Conservation (phyloP, 2,329 filamentous ascomycete genomes). For the Clarireedia sp. region DNA sequence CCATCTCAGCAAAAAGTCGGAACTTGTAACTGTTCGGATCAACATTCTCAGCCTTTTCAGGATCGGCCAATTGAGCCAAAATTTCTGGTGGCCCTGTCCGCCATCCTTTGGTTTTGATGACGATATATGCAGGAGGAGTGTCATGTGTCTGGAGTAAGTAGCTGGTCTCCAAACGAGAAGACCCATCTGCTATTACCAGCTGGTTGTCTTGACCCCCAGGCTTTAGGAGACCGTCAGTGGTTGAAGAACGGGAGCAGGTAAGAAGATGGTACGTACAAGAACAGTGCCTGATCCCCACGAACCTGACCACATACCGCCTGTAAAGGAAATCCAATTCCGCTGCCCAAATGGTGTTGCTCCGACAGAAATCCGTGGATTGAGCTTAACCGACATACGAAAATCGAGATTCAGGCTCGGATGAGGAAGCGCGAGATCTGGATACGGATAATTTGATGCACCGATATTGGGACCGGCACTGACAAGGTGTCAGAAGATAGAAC, state of each 20-base stretch:
- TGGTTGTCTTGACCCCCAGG: slow-evolving; percentile 33
- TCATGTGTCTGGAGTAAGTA: slow-evolving; percentile 43
- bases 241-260: neutral
- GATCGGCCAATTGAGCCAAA: slow-evolving; percentile 22
- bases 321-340: slow-evolving; percentile 43
- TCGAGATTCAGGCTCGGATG: slow-evolving; percentile 41
- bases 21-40: slow-evolving; percentile 36
- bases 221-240: slow-evolving; percentile 12
- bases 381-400: slow-evolving; percentile 41
- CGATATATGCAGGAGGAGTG: slow-evolving; percentile 37
- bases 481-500: neutral
- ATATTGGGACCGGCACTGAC: neutral
- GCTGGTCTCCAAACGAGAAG: slow-evolving; percentile 36
- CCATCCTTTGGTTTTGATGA: slow-evolving; percentile 41
- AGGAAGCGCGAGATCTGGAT: slow-evolving; percentile 25
- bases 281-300: slow-evolving; percentile 42
- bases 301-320: slow-evolving; percentile 40
- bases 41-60: slow-evolving; percentile 21
- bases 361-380: slow-evolving; percentile 38
- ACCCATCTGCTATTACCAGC: slow-evolving; percentile 26
- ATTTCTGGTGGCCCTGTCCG: slow-evolving; percentile 39
- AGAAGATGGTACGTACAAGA: slow-evolving; percentile 24
- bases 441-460: slow-evolving; percentile 3
- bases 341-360: slow-evolving; percentile 35
- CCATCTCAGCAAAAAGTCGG: slow-evolving; percentile 42